Evolutionary conservation across 2,329 filamentous ascomycete genomes (phyloP).

Genomic region (Cladosporium oxysporum): DNA sequence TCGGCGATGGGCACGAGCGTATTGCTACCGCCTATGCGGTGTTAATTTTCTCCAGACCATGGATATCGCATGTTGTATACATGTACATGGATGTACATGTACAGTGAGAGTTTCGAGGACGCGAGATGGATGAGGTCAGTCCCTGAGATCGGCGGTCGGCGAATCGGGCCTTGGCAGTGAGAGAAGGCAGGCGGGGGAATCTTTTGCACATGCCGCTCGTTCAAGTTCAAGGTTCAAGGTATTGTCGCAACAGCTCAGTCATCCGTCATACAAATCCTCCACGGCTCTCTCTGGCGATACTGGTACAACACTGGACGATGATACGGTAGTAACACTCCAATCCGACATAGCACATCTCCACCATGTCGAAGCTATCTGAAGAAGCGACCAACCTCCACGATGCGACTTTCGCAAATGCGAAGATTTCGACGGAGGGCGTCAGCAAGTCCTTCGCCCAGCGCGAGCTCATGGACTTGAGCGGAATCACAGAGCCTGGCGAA

Average conservation of each 20-base stretch:
- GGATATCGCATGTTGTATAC: background rate
- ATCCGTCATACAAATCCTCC: background rate
- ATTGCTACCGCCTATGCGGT: background rate
- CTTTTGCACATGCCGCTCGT: background rate
- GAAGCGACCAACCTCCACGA: conserved; percentile 21
- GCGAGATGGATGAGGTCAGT: background rate
- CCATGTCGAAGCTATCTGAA: conserved; percentile 20
- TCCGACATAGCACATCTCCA: conserved; percentile 10
- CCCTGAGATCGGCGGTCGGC: background rate
- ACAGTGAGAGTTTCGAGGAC: background rate
- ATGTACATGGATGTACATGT: background rate
- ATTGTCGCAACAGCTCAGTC: background rate
- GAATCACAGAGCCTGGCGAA: conserved; percentile 26
- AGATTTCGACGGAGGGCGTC: conserved; percentile 31
- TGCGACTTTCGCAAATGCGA: conserved; percentile 15
- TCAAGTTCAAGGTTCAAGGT: background rate
- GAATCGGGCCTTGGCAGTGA: background rate
- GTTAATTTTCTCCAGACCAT: background rate
- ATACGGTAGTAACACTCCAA: conserved; percentile 1
- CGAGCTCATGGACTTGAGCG: conserved; percentile 31
- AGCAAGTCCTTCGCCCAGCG: conserved; percentile 37
- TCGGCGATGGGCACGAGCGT: background rate
- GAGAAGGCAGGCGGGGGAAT: background rate
- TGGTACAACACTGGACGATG: conserved; percentile 1
- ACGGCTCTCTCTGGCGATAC: background rate